phyloP scores from a whole-genome alignment of 345 rosid species.

The Acer campestre region DNA sequence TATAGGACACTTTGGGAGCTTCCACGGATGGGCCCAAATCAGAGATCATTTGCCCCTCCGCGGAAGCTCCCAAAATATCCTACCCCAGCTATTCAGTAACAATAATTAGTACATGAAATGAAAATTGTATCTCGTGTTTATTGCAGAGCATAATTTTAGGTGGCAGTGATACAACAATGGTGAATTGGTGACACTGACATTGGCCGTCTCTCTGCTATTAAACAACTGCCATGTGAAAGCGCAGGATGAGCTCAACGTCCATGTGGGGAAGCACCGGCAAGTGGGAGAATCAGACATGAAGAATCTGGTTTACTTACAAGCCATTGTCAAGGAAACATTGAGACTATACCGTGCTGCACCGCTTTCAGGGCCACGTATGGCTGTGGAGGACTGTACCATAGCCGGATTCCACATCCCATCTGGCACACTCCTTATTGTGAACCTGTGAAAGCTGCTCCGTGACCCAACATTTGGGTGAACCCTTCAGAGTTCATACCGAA shows the following conservation, averaged over 20 bases:
- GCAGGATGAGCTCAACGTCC: slow-evolving; percentile 39
- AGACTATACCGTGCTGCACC: slow-evolving; percentile 37
- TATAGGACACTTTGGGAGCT: too few relatives aligned
- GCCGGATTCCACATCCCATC: slow-evolving; percentile 32
- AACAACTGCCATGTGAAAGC: slow-evolving; percentile 37
- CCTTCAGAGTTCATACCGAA: slow-evolving; percentile 30
- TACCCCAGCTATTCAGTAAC: not conserved
- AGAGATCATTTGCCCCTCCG: too few relatives aligned
- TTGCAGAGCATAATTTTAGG: slow-evolving; percentile 53
- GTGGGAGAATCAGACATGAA: slow-evolving; percentile 43
- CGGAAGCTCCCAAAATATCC: too few relatives aligned
- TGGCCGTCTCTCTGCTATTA: slow-evolving; percentile 42
- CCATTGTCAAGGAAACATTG: slow-evolving; percentile 50
- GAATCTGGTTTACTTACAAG: slow-evolving; percentile 37
- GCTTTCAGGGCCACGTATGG: slow-evolving; percentile 26
- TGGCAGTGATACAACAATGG: slow-evolving; percentile 44
- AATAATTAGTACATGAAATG: not conserved
- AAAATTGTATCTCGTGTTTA: not conserved
- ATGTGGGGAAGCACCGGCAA: slow-evolving; percentile 31
- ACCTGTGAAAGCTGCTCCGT: slow-evolving; percentile 31
- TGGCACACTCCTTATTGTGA: slow-evolving; percentile 31
- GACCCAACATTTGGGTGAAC: slow-evolving; percentile 23
- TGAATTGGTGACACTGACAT: slow-evolving; percentile 39
- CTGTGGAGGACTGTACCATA: slow-evolving; percentile 35
- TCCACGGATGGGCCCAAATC: too few relatives aligned